phyloP scores from a whole-genome alignment of 345 rosid species.

The Eucalyptus rudis region DNA sequence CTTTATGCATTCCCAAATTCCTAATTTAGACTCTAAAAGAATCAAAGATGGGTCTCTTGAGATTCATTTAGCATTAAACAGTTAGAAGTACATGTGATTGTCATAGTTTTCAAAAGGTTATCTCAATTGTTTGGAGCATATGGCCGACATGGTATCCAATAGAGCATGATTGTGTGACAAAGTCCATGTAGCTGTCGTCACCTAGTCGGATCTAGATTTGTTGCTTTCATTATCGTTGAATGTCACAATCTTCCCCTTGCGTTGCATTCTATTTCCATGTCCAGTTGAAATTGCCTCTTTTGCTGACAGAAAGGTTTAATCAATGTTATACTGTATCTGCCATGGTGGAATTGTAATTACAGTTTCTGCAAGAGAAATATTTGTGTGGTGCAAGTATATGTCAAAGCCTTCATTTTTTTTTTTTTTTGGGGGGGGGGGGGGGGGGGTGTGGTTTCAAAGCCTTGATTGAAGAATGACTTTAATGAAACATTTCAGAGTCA shows the following conservation, averaged over 20 bases:
- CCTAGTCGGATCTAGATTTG: background rate
- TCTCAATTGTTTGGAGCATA: background rate
- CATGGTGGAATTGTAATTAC: background rate
- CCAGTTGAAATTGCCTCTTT: background rate
- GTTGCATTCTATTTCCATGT: background rate
- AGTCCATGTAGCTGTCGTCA: background rate
- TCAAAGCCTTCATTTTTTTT: background rate
- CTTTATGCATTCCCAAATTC: background rate
- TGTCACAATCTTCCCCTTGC: background rate
- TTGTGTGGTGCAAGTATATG: background rate
- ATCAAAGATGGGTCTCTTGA: background rate
- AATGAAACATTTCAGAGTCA: background rate
- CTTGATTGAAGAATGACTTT: background rate
- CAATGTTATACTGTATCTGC: background rate
- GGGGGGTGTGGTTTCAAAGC: background rate
- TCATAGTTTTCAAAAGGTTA: background rate
- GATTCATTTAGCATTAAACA: background rate
- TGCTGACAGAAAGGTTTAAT: background rate
- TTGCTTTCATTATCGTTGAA: background rate
- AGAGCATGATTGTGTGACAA: background rate
- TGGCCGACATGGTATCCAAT: background rate
- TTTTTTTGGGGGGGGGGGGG: too few species aligned
- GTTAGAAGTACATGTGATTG: background rate
- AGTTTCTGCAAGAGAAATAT: background rate
- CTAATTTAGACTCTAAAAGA: background rate